Conservation (phyloP, 108 stramenopile genomes). For the Fragilariopsis cylindrus region DNA sequence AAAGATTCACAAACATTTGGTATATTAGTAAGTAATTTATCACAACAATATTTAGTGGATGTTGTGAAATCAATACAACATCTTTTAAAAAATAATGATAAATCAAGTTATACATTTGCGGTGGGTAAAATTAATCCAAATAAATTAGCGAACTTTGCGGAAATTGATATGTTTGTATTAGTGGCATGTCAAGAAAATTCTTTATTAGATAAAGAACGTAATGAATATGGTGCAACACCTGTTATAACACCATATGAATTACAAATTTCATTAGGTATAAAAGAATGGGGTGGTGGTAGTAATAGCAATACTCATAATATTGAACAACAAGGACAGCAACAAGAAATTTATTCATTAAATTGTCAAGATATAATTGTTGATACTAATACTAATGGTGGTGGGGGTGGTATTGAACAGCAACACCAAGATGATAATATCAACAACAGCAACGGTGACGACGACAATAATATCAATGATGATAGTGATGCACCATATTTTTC, state of each 20-base stretch:
- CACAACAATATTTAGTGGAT: slow-evolving; percentile 63
- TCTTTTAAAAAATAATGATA: slow-evolving; percentile 69
- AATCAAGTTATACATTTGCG: slow-evolving; percentile 87
- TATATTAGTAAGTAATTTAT: slow-evolving; percentile 89
- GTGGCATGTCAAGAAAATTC: slow-evolving; percentile 89
- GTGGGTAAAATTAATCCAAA: slow-evolving; percentile 93
- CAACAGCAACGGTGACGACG: slow-evolving; percentile 11
- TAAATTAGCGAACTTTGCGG: slow-evolving; percentile 95
- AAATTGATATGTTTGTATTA: slow-evolving; percentile 93
- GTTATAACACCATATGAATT: slow-evolving; percentile 94
- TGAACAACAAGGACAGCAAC: not conserved
- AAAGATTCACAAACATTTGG: slow-evolving; percentile 84
- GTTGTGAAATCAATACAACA: slow-evolving; percentile 65
- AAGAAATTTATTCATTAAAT: slow-evolving; percentile 69
- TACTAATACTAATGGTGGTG: not conserved
- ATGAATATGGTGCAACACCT: slow-evolving; percentile 62
- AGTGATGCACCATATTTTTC: slow-evolving; percentile 87
- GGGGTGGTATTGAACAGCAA: not conserved
- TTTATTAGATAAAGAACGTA: slow-evolving; percentile 69
- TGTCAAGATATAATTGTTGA: slow-evolving; percentile 56
- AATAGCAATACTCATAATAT: too few species aligned
- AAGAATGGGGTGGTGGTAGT: slow-evolving; percentile 73
- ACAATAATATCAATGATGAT: slow-evolving; percentile 32
- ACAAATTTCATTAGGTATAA: slow-evolving; percentile 84
- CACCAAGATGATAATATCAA: slow-evolving; percentile 4